Conservation (phyloP, 2,329 filamentous ascomycete species). For the Emericellopsis atlantica region DNA sequence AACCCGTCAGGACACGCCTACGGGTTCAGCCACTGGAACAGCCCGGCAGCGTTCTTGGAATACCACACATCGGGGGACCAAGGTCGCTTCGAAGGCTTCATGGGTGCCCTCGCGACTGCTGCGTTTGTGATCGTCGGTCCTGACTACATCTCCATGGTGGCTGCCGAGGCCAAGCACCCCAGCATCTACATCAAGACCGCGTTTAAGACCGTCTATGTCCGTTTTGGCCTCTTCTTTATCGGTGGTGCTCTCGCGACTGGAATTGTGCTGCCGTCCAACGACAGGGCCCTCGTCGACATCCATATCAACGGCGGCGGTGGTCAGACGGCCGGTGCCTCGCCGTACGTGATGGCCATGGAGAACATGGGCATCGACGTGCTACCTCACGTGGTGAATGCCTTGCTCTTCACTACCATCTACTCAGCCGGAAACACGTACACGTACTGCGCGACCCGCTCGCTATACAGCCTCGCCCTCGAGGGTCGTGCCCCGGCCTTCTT, state of each 20-base stretch:
- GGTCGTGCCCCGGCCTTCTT: slow-evolving; percentile 38
- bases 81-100: slow-evolving; percentile 54
- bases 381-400: slow-evolving; percentile 46
- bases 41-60: slow-evolving; percentile 39
- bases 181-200: slow-evolving; percentile 35
- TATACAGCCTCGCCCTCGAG: slow-evolving; percentile 36
- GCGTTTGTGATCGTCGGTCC: slow-evolving; percentile 43
- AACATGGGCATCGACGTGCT: slow-evolving; percentile 39
- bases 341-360: slow-evolving; percentile 43
- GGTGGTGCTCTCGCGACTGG: slow-evolving; percentile 18
- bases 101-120: slow-evolving; percentile 38
- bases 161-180: slow-evolving; percentile 47
- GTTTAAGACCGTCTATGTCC: slow-evolving; percentile 12
- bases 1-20: slow-evolving; percentile 41
- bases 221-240: slow-evolving; percentile 16
- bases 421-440: slow-evolving; percentile 38
- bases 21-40: slow-evolving; percentile 56
- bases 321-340: slow-evolving; percentile 34
- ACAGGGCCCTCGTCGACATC: slow-evolving; percentile 8
- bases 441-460: slow-evolving; percentile 35
- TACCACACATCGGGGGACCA: slow-evolving; percentile 44
- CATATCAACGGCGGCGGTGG: slow-evolving; percentile 14
- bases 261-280: slow-evolving; percentile 17
- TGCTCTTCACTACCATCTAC: slow-evolving; percentile 28
- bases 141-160: slow-evolving; percentile 49